Conservation (phyloP, 2,329 filamentous ascomycete genomes). For the Fusarium compactum region DNA sequence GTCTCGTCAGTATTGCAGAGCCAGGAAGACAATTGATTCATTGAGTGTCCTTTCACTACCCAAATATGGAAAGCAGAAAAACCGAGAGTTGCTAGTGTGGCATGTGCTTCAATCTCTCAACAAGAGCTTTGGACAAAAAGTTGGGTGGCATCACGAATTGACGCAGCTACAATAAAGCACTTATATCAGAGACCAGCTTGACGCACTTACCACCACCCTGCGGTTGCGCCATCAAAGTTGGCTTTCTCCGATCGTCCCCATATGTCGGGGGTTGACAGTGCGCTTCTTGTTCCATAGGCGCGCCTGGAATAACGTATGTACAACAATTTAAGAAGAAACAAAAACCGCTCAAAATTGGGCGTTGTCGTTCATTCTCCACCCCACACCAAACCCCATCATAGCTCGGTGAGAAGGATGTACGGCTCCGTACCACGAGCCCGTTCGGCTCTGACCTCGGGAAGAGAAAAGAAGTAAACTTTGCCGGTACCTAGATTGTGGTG, state of each 20-base stretch:
- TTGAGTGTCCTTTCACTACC: too few species aligned
- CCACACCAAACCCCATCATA: conserved; percentile 3
- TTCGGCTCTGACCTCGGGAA: conserved; percentile 40
- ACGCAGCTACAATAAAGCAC: conserved; percentile 34
- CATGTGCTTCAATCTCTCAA: background rate
- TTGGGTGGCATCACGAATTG: conserved; percentile 8
- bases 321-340: conserved; percentile 14
- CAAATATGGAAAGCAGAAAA: background rate
- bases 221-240: conserved; percentile 26
- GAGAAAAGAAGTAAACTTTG: conserved; percentile 22
- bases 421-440: conserved; percentile 5
- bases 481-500: background rate
- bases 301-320: conserved; percentile 30
- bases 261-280: conserved; percentile 23
- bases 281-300: conserved; percentile 37
- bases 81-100: background rate
- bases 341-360: conserved; percentile 30
- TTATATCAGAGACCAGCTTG: conserved; percentile 19
- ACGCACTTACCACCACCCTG: conserved; percentile 19
- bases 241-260: conserved; percentile 17
- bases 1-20: background rate
- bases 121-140: conserved; percentile 10
- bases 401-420: conserved; percentile 43
- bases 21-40: background rate
- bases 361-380: conserved; percentile 10